phyloP scores from a whole-genome alignment of 139 green algal species.

The Chlamydomonas incerta region DNA sequence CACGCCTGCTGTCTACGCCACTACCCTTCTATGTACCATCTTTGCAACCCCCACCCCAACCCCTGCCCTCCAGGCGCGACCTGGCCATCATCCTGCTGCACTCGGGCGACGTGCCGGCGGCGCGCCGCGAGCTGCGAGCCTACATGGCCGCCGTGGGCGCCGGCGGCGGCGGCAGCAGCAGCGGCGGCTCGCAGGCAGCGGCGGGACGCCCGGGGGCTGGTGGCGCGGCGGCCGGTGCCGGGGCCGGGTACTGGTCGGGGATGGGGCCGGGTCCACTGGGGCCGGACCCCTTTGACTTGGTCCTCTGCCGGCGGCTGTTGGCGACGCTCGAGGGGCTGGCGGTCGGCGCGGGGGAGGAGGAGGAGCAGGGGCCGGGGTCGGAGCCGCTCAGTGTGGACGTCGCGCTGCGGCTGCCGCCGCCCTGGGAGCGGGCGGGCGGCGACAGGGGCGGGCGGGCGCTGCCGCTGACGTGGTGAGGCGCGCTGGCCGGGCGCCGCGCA shows the following conservation, averaged over 20 bases:
- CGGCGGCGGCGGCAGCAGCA: neutral
- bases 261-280: neutral
- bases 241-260: neutral
- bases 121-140: conserved; percentile 62
- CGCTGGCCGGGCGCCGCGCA: too few relatives aligned
- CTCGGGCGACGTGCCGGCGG: conserved; percentile 55
- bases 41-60: too few relatives aligned
- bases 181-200: neutral
- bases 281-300: conserved; percentile 44
- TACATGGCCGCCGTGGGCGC: conserved; percentile 26
- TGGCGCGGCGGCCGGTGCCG: neutral
- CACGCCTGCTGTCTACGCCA: too few relatives aligned
- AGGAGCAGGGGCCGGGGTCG: neutral
- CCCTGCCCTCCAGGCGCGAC: conserved; percentile 46
- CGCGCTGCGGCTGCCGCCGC: neutral
- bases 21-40: too few relatives aligned
- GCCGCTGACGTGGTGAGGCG: conserved; percentile 35
- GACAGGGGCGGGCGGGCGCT: neutral
- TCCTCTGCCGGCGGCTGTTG: conserved; percentile 25
- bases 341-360: neutral
- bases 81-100: conserved; percentile 75
- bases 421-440: neutral
- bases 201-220: neutral
- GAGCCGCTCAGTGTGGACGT: conserved; percentile 11
- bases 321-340: neutral